Evolutionary conservation across 305 asterid species (phyloP).

Genomic region (Caryopteris hybrid): DNA sequence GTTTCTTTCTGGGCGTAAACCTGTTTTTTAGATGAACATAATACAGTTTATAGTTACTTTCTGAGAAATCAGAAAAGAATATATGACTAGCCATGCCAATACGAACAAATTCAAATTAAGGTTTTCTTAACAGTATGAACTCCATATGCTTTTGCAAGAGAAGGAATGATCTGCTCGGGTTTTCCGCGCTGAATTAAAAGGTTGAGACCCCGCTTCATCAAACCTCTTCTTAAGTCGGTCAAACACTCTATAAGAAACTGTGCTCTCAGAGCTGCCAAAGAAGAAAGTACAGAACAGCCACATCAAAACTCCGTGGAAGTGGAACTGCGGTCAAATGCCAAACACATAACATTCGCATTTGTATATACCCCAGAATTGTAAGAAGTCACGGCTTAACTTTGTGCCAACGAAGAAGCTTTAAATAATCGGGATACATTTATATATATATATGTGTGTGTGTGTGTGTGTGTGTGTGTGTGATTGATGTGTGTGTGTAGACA

Average conservation of each 20-base stretch:
- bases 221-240: slow-evolving; percentile 57
- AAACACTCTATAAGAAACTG: slow-evolving; percentile 74
- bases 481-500: too few relatives aligned
- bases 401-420: too few relatives aligned
- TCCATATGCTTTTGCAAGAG: slow-evolving; percentile 61
- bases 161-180: slow-evolving; percentile 82
- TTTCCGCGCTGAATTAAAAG: slow-evolving; percentile 78
- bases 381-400: too few relatives aligned
- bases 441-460: too few relatives aligned
- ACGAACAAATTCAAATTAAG: not conserved
- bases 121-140: slow-evolving; percentile 70
- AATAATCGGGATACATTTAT: too few relatives aligned
- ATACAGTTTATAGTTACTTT: not conserved
- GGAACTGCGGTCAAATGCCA: too few relatives aligned
- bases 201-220: slow-evolving; percentile 67
- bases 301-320: slow-evolving; percentile 14
- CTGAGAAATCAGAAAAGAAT: not conserved
- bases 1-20: slow-evolving; percentile 95
- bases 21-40: slow-evolving; percentile 30
- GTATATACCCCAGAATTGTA: too few relatives aligned
- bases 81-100: not conserved
- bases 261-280: slow-evolving; percentile 71
- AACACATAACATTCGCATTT: too few relatives aligned
- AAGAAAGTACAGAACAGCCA: slow-evolving; percentile 6
- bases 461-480: too few relatives aligned